Evolutionary conservation across 768 basidiomycete genomes (phyloP), one percentile per base, ranked within the genome.

Genomic region (Wakefieldia striispora): DNA sequence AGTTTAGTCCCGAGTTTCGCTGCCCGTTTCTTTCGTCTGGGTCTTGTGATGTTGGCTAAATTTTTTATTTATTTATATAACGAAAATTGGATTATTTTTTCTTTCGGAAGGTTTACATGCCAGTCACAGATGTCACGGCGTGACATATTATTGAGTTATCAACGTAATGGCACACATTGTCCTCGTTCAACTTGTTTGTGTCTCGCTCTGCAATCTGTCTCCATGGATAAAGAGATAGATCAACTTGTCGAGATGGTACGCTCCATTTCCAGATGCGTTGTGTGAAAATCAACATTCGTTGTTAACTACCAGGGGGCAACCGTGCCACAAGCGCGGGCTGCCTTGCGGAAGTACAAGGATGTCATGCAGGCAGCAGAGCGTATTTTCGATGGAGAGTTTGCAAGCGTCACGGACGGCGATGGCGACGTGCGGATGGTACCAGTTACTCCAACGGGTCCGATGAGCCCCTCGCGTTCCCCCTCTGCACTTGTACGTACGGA

Each of bases 331-430:
- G 94, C 95, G 35, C 81, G 80, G 58, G 89, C 87, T 26, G 94
- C 94, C 16, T 70, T 97, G 62, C 79, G 76, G 54, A 82, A 84
- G 60, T 80, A 88, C 64, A 88, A 83, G 54, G 93, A 97, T 75
- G 91, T 94, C 31, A 91, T 91, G 88, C 78, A 89, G 62, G 94
- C 94, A 13, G 92, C 93, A 3, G 92, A 92, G 66, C 77, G 78
- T 40, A 82, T 91, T 51, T 88, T 91, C 53, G 85, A 88, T 54
- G 94, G 94, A 12, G 82, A 86, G 55, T 93, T 90, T 60, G 87
- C 90, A 59, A 71, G 86, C 62, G 72, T 91, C n/a, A 69, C 59
- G n/a, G 74, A 72, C 31, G 69, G 64, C 17, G 70, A 82, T 43
- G 82, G 73, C 2, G 80, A 83, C 57, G 72, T 72, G 38, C 72